Conservation (phyloP, 306 rosid species). For the Acacia crassicarpa region DNA sequence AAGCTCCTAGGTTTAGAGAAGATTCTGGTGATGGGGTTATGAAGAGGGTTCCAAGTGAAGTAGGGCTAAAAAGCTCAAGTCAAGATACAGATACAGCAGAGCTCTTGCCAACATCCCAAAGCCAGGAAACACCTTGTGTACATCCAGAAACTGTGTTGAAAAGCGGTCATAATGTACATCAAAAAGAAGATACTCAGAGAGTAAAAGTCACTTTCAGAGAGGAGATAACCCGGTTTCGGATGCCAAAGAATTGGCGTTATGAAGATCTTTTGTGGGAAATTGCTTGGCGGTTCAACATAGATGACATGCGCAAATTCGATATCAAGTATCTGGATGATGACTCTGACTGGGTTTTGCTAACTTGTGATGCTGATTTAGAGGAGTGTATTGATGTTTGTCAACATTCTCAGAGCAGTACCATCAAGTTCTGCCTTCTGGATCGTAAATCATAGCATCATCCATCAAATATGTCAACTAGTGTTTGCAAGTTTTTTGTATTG, state of each 20-base stretch:
- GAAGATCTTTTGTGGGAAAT: conserved; percentile 64
- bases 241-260: conserved; percentile 53
- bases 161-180: conserved; percentile 13
- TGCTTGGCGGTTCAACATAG: conserved; percentile 55
- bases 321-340: conserved; percentile 94
- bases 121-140: conserved; percentile 62
- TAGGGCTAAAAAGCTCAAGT: conserved; percentile 48
- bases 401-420: conserved; percentile 51
- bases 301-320: conserved; percentile 61
- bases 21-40: conserved; percentile 37
- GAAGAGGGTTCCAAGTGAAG: conserved; percentile 77
- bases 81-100: conserved; percentile 42
- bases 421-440: conserved; percentile 61
- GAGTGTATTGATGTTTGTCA: conserved; percentile 85
- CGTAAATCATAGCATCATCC: conserved; percentile 35
- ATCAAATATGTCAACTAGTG: conserved; percentile 27
- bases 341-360: conserved; percentile 82
- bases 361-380: conserved; percentile 88
- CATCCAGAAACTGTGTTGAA: conserved; percentile 34
- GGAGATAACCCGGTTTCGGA: conserved; percentile 74
- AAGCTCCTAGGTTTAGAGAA: conserved; percentile 47
- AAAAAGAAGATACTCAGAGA: conserved; percentile 41
- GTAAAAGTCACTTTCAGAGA: conserved; percentile 79
- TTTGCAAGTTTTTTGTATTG: conserved; percentile 31
- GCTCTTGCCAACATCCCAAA: conserved; percentile 55